phyloP scores from a whole-genome alignment of 2,329 filamentous ascomycete genomes.

The Decorospora gaudefroyi region DNA sequence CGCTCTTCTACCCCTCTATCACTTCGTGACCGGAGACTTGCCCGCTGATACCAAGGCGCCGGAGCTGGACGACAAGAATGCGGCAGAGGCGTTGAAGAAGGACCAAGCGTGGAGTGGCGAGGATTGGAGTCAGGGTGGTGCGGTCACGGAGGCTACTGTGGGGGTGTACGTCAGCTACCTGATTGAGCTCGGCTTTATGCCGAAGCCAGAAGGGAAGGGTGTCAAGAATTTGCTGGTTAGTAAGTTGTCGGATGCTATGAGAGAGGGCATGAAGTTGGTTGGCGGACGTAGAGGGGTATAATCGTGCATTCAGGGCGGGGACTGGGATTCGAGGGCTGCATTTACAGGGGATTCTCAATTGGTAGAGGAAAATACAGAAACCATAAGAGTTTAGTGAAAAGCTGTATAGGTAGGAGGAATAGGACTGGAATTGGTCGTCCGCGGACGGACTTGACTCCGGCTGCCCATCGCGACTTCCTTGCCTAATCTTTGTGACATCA shows the following conservation, averaged over 20 bases:
- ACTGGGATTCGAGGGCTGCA: no score
- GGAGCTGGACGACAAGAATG: conserved; percentile 74
- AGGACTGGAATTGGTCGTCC: no score
- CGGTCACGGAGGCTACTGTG: conserved; percentile 64
- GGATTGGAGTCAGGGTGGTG: conserved; percentile 60
- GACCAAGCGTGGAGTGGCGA: conserved; percentile 65
- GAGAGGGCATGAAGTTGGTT: conserved; percentile 41
- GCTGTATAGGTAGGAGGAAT: no score
- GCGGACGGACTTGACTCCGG: no score
- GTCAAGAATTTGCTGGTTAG: conserved; percentile 35
- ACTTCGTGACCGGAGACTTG: conserved; percentile 73
- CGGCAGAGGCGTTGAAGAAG: conserved; percentile 64
- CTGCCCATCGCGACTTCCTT: background rate
- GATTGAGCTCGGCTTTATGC: conserved; percentile 65
- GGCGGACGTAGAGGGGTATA: conserved; percentile 40
- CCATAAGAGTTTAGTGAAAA: background rate
- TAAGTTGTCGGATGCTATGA: conserved; percentile 40
- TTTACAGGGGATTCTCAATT: background rate
- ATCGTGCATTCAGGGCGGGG: background rate
- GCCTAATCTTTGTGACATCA: conserved; percentile 7
- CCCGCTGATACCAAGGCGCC: conserved; percentile 71
- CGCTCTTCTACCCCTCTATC: conserved; percentile 71
- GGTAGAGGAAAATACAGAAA: background rate
- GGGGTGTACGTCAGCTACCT: conserved; percentile 68
- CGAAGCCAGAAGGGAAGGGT: conserved; percentile 39